Conservation (phyloP, 148 eudicot species). For the Rhododendron henanense region DNA sequence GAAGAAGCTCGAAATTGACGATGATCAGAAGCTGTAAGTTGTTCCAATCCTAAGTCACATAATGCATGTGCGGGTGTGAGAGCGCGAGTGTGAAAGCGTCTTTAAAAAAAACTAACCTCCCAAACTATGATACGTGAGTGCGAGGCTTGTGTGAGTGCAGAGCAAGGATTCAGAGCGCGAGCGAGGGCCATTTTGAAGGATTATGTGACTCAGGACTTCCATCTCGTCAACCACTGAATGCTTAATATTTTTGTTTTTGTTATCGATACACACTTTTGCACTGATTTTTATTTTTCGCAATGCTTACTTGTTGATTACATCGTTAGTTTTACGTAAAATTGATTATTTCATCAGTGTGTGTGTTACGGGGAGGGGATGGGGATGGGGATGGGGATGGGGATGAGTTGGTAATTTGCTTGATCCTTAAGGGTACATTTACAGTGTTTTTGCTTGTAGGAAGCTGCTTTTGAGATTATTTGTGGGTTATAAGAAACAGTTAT, state of each 20-base stretch:
- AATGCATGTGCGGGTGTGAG: too few species aligned
- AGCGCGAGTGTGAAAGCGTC: too few species aligned
- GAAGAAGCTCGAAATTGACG: conserved; percentile 8
- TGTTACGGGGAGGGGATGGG: background rate
- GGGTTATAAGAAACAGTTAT: background rate
- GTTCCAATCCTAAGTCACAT: background rate
- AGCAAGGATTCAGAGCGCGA: too few species aligned
- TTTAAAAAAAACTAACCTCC: too few species aligned
- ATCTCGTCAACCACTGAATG: background rate
- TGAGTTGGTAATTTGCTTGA: background rate
- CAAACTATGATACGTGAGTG: too few species aligned
- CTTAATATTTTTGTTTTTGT: too few species aligned
- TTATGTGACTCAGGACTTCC: too few species aligned
- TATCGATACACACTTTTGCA: background rate
- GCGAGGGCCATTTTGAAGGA: too few species aligned
- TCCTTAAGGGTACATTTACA: too few species aligned
- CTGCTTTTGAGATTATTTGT: background rate
- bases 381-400: background rate
- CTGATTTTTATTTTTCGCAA: background rate
- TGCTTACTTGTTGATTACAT: background rate
- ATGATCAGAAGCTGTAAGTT: conserved; percentile 11
- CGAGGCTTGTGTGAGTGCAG: too few species aligned
- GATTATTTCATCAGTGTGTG: background rate
- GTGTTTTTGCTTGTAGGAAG: too few species aligned
- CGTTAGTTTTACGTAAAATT: background rate